Evolutionary conservation across 768 basidiomycete species (phyloP), one percentile per base, ranked within the genome.

Genomic region (Clitopilus hobsonii): DNA sequence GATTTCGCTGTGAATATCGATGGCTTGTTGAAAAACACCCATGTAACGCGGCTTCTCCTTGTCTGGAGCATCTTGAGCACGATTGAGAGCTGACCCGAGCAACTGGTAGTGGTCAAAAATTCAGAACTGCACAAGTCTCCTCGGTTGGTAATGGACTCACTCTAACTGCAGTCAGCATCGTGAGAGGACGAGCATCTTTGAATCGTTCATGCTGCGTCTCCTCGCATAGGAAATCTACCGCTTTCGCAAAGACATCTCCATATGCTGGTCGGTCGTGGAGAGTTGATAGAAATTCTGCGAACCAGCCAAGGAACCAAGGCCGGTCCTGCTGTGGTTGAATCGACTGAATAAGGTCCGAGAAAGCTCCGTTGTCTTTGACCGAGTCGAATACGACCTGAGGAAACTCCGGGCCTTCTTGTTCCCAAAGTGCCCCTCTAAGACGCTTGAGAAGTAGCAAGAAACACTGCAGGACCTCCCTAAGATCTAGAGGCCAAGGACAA

Each of bases 131-230:
- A 52, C 51, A 28, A 20, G 20, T 56, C 8, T 5, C 5, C 28
- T 22, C 4, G 28, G 30, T 18, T 5, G 10, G 58, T 32, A 23
- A 1, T 20, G 28, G 47, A 73, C 88, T 71, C 64, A 93, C 94
- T 60, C 78, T 75, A 45, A 84, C 70, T 2, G 86, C 86, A 26
- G 79, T 72, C 24, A 74, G 65, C 70, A 93, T 82, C 16, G 85
- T 79, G 22, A 71, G 69, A 1, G 89, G 84, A 14, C 87, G 79
- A 20, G 81, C 70, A 23, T 75, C 71, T 49, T 74, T 68, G 64
- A 90, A 88, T 3, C 89, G 79, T 54, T 85, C 82, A 59, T 93
- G 90, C 64, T 94, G 93, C 18, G 90, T 69, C 59, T 91, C 86
- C 64, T 89, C 90, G 66, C 86, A 89, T 51, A 94, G 76, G 57